Conservation (phyloP, 768 basidiomycete genomes). For the Termitomyces sp. region DNA sequence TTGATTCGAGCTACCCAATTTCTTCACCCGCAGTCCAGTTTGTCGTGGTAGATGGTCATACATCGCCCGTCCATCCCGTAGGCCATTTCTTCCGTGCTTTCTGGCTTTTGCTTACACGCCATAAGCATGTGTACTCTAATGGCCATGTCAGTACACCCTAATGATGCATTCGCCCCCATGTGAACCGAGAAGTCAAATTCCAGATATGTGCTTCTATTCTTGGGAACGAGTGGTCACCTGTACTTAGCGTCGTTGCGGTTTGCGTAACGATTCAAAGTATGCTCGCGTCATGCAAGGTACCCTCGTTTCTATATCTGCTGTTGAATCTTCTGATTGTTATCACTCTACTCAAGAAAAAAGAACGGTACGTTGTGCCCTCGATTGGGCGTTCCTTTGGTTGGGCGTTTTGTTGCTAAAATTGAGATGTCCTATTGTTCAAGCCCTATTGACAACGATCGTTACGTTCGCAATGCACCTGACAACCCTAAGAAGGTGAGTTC, state of each 20-base stretch:
- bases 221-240: conserved; percentile 86
- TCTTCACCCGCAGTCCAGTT: conserved; percentile 86
- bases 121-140: conserved; percentile 84
- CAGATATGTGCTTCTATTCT: conserved; percentile 90
- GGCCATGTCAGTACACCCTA: conserved; percentile 54
- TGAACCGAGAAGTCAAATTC: conserved; percentile 4
- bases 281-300: conserved; percentile 87
- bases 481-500: conserved; percentile 78
- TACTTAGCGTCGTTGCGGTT: conserved; percentile 75
- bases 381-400: background rate
- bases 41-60: conserved; percentile 54
- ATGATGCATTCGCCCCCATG: background rate
- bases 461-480: conserved; percentile 69
- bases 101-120: conserved; percentile 4
- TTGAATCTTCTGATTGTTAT: background rate
- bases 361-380: conserved; percentile 45
- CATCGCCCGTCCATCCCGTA: conserved; percentile 79
- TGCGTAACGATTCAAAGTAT: conserved; percentile 88
- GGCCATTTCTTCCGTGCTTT: conserved; percentile 20
- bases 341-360: conserved; percentile 30
- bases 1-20: conserved; percentile 79
- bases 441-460: conserved; percentile 80
- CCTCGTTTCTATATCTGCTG: background rate
- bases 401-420: background rate
- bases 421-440: conserved; percentile 27